Evolutionary conservation across 352 stramenopile genomes (phyloP).

Genomic region (Ophiocytium majus): DNA sequence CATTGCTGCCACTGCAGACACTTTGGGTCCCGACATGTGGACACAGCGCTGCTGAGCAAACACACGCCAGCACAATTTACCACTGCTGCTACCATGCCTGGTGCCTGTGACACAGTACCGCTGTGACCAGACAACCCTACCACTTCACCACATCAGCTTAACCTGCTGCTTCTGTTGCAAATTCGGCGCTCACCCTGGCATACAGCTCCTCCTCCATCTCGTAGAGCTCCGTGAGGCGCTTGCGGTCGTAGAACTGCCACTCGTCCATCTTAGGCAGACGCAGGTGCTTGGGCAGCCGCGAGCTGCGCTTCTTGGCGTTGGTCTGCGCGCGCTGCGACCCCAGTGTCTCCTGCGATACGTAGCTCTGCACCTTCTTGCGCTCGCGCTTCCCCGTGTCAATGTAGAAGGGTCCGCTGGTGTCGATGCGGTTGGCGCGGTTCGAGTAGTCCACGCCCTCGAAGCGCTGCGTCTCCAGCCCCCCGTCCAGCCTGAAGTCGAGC

Average conservation of each 20-base stretch:
- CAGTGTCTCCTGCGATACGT: neutral
- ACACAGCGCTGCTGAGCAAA: too few relatives aligned
- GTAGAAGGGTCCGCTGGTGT: constrained; percentile 43
- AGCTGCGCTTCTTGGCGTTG: constrained; percentile 56
- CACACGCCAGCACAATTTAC: too few relatives aligned
- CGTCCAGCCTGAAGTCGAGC: constrained; percentile 83
- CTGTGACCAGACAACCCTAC: too few relatives aligned
- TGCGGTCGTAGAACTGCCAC: constrained; percentile 73
- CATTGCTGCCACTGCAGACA: too few relatives aligned
- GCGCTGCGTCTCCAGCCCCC: constrained; percentile 82
- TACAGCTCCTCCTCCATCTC: constrained; percentile 65
- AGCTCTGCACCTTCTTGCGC: constrained; percentile 48
- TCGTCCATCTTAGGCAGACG: constrained; percentile 72
- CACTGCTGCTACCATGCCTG: too few relatives aligned
- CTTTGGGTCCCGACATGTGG: too few relatives aligned
- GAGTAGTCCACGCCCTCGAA: constrained; percentile 86
- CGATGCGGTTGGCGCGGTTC: constrained; percentile 62
- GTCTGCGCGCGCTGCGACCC: neutral
- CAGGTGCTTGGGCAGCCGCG: constrained; percentile 67
- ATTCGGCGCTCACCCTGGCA: constrained; percentile 16
- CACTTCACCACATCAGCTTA: too few relatives aligned
- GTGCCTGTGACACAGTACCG: too few relatives aligned
- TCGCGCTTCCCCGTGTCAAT: constrained; percentile 58
- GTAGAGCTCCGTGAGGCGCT: constrained; percentile 68
- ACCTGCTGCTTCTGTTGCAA: too few relatives aligned